These are phyloP conservation scores for Neltuma alba DNA, from an alignment of 306 rosid genomes.

Conservation along the genomic window DNA sequence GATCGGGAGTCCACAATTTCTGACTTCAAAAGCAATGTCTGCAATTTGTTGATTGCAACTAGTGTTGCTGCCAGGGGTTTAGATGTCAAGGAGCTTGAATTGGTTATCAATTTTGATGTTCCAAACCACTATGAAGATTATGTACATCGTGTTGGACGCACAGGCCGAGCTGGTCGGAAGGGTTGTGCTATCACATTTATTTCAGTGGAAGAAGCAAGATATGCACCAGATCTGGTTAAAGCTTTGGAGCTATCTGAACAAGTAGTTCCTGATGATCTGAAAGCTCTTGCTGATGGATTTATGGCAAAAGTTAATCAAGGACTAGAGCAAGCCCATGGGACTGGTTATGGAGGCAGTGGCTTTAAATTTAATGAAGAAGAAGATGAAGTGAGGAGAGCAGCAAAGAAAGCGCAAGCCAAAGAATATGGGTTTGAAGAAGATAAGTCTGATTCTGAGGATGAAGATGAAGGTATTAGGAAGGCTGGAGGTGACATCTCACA, in stretches of 20 bases:
- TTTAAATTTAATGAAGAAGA: slow-evolving; percentile 95
- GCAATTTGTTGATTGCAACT: slow-evolving; percentile 83
- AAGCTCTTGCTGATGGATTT: slow-evolving; percentile 75
- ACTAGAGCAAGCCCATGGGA: slow-evolving; percentile 90
- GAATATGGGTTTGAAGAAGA: slow-evolving; percentile 98
- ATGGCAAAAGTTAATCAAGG: slow-evolving; percentile 84
- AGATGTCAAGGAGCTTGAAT: slow-evolving; percentile 95
- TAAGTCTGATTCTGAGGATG: slow-evolving; percentile 95
- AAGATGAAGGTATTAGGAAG: slow-evolving; percentile 85
- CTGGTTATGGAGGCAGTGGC: slow-evolving; percentile 98
- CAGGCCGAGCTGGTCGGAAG: slow-evolving; percentile 95
- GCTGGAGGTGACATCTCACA: slow-evolving; percentile 86
- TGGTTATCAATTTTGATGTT: slow-evolving; percentile 84
- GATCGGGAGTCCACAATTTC: slow-evolving; percentile 94
- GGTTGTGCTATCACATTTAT: slow-evolving; percentile 93
- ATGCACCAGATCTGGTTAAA: slow-evolving; percentile 87
- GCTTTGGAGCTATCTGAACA: slow-evolving; percentile 94
- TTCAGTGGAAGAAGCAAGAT: slow-evolving; percentile 85
- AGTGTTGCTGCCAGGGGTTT: slow-evolving; percentile 94
- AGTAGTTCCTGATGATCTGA: slow-evolving; percentile 87
- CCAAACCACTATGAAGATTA: slow-evolving; percentile 98
- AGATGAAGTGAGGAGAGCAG: slow-evolving; percentile 95
- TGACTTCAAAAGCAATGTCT: slow-evolving; percentile 87
- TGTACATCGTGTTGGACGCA: slow-evolving; percentile 96
- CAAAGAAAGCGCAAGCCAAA: slow-evolving; percentile 96